phyloP scores from a whole-genome alignment of 768 basidiomycete genomes.

The Mycena capillaripes region DNA sequence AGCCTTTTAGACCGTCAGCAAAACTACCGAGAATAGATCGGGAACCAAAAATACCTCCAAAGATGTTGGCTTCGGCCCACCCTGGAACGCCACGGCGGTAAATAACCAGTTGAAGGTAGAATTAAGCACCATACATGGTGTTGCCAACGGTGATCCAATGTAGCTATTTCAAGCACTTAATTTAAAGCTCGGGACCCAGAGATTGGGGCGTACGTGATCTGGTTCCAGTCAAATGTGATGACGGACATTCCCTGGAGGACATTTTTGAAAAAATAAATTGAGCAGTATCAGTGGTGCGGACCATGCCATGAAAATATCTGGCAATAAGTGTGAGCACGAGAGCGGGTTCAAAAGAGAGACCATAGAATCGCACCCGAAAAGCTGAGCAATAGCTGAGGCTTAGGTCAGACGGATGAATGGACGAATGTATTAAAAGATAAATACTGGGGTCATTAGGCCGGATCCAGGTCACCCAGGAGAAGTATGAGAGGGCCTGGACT shows the following conservation, averaged over 20 bases:
- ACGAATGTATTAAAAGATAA: constrained; percentile 46
- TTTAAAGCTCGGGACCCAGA: constrained; percentile 24
- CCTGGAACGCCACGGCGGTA: constrained; percentile 43
- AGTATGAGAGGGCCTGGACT: constrained; percentile 71
- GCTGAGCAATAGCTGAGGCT: constrained; percentile 68
- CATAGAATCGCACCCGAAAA: constrained; percentile 73
- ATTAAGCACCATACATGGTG: constrained; percentile 56
- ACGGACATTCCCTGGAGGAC: constrained; percentile 27
- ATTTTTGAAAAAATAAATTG: background rate
- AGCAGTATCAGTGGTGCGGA: constrained; percentile 1
- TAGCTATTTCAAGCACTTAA: constrained; percentile 24
- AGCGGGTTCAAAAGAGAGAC: background rate
- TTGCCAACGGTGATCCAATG: constrained; percentile 68
- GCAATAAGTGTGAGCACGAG: background rate
- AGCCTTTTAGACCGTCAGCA: constrained; percentile 20
- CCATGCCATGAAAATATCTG: constrained; percentile 40
- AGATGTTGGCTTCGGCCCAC: constrained; percentile 71
- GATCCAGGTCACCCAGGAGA: constrained; percentile 50
- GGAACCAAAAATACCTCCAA: constrained; percentile 51
- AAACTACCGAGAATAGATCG: constrained; percentile 55
- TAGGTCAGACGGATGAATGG: constrained; percentile 54
- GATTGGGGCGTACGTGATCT: constrained; percentile 52
- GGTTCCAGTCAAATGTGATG: constrained; percentile 74
- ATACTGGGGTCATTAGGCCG: constrained; percentile 12
- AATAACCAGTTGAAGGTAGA: background rate